These are phyloP conservation scores for Volvariella surrecta DNA, from an alignment of 1,284 basidiomycete genomes.

Conservation along the genomic window DNA sequence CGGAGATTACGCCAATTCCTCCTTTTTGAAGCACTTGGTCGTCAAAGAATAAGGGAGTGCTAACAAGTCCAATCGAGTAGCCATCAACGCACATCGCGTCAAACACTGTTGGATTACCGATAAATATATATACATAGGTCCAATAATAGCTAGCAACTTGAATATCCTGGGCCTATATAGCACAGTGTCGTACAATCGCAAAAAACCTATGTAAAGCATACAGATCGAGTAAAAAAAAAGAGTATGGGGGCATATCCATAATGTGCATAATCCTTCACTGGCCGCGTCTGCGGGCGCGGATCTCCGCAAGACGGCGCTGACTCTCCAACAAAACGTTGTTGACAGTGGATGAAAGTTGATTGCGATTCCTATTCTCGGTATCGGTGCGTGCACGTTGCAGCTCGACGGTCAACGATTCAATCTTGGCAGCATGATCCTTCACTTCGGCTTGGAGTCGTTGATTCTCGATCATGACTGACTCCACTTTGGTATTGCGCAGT, in stretches of 20 bases:
- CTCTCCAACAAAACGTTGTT: neutral
- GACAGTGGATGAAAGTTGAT: neutral
- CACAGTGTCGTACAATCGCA: too few species aligned
- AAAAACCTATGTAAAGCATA: neutral
- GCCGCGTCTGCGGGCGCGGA: neutral
- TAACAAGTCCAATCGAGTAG: too few species aligned
- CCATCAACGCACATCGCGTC: too few species aligned
- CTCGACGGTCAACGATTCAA: neutral
- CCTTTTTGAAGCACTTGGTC: too few species aligned
- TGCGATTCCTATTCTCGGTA: neutral
- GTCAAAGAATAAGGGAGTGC: too few species aligned
- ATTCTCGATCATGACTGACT: neutral
- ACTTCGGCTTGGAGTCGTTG: neutral
- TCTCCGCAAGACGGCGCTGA: constrained; percentile 1
- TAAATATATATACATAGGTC: too few species aligned
- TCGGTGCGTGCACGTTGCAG: neutral
- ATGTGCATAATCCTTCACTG: neutral
- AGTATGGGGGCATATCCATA: too few species aligned
- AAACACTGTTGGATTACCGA: too few species aligned
- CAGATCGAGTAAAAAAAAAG: too few species aligned
- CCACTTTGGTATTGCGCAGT: neutral
- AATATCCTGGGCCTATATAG: too few species aligned
- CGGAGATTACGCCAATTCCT: too few species aligned
- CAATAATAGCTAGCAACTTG: too few species aligned
- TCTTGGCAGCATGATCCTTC: neutral